These are phyloP conservation scores for Guillardia theta DNA, from an alignment of 78 protist species.

Conservation along the genomic window DNA sequence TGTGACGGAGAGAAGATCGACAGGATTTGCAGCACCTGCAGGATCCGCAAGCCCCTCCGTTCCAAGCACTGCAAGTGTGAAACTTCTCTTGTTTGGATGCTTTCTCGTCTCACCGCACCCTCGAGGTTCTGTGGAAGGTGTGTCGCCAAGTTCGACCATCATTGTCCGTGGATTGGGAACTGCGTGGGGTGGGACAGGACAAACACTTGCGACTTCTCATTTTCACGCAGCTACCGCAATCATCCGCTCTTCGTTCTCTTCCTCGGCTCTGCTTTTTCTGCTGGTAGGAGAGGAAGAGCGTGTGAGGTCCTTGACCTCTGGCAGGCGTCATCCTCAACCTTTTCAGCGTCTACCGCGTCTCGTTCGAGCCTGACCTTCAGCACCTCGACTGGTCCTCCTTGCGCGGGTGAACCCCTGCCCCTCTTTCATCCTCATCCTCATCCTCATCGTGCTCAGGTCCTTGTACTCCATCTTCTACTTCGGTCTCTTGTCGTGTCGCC, in stretches of 20 bases:
- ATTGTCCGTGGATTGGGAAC: slow-evolving; percentile 28
- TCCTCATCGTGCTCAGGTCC: not conserved
- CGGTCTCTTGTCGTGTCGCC: not conserved
- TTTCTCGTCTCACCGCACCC: not conserved
- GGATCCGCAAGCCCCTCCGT: slow-evolving; percentile 12
- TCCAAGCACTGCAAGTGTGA: not conserved
- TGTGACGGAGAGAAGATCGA: not conserved
- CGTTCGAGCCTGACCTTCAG: not conserved
- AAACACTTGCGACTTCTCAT: not conserved
- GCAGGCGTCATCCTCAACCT: not conserved
- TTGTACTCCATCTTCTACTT: not conserved
- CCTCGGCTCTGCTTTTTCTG: not conserved
- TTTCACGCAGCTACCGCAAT: not conserved
- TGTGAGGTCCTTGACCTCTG: not conserved
- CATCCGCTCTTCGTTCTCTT: not conserved
- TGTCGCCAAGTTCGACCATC: slow-evolving; percentile 40
- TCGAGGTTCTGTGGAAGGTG: slow-evolving; percentile 6
- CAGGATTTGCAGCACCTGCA: not conserved
- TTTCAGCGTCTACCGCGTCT: not conserved
- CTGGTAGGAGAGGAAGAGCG: not conserved
- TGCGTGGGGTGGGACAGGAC: no score
- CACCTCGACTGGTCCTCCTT: no score
- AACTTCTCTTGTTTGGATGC: not conserved
- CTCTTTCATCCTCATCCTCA: no score
- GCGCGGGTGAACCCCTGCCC: no score